Evolutionary conservation across 768 basidiomycete species (phyloP).

Genomic region (Pleurotus giganteus): DNA sequence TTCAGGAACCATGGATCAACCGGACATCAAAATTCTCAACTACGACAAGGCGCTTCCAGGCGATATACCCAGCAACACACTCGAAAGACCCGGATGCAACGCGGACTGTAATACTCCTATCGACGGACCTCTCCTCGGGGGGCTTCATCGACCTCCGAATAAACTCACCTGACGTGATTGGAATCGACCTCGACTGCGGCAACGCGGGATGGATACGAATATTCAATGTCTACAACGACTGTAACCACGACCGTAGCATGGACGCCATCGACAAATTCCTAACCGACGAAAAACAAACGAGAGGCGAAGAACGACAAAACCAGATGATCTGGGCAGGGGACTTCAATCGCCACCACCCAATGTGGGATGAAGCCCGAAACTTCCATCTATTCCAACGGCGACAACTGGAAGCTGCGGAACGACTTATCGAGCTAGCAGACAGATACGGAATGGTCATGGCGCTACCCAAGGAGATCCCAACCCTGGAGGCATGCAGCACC

Average conservation of each 20-base stretch:
- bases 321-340: background rate
- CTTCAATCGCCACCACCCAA: conserved; percentile 26
- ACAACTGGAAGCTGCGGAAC: conserved; percentile 8
- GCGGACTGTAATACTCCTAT: conserved; percentile 8
- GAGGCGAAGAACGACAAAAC: background rate
- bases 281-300: background rate
- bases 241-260: conserved; percentile 14
- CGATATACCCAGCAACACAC: conserved; percentile 25
- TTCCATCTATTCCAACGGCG: conserved; percentile 19
- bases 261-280: background rate
- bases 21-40: conserved; percentile 10
- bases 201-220: conserved; percentile 17
- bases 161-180: conserved; percentile 17
- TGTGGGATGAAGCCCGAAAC: conserved; percentile 34
- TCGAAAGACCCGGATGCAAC: background rate
- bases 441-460: conserved; percentile 24
- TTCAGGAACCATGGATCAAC: conserved; percentile 32
- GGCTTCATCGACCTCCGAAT: conserved; percentile 7
- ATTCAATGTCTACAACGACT: conserved; percentile 31
- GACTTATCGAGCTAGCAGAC: conserved; percentile 13
- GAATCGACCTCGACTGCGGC: conserved; percentile 18
- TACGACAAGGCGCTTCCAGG: conserved; percentile 11
- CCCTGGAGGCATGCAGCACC: conserved; percentile 14
- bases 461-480: conserved; percentile 26
- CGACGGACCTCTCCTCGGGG: background rate